Evolutionary conservation across 2,329 filamentous ascomycete genomes (phyloP), one percentile per base, ranked within the genome.

Genomic region (Epichloe festucae): DNA sequence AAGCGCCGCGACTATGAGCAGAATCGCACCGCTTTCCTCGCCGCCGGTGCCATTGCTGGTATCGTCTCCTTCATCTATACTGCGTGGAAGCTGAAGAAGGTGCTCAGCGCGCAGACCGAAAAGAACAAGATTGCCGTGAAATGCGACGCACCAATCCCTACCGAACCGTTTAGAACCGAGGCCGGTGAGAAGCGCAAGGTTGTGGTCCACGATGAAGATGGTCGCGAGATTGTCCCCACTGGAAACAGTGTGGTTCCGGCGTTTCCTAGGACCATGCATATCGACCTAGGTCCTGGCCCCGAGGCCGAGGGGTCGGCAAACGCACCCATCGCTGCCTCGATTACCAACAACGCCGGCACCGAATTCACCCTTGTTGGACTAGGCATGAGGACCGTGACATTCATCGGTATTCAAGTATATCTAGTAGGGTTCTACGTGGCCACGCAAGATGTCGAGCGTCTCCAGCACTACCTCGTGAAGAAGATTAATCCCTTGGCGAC

Each of bases 391-490:
- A 89, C 85, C 1, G 93, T 98, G 35, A 94, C 87, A 23, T 95
- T 97, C 67, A 71, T 97, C 44, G 74, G 80, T 47, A 89, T 98
- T 44, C 84, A 95, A 65, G 93, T 98, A 50, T 98, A 98, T 70
- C 86, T 97, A 17, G 86, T 95, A 0, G 93, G 91, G 15, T 81
- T 94, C 60, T 98, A 98, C 70, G 77, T 97, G 27, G 87, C 89
- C 27, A 91, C 85, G 0, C 73, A 83, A 39, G 89, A 95, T 62
- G 82, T 98, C 53, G 81, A 84, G 4, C 75, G 77, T n/a, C 74
- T 98, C 41, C 91, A 97, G 68, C 75, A 78, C 58, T 79, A 81
- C 44, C 76, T 97, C 34, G 78, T 94, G 54, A 82, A 83, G 63
- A 81, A 81, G 55, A 79, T 94, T 60, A 88, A 88, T 63, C 78